phyloP scores from a whole-genome alignment of 805 yeast genomes.

The Blastobotrys attinorum region DNA sequence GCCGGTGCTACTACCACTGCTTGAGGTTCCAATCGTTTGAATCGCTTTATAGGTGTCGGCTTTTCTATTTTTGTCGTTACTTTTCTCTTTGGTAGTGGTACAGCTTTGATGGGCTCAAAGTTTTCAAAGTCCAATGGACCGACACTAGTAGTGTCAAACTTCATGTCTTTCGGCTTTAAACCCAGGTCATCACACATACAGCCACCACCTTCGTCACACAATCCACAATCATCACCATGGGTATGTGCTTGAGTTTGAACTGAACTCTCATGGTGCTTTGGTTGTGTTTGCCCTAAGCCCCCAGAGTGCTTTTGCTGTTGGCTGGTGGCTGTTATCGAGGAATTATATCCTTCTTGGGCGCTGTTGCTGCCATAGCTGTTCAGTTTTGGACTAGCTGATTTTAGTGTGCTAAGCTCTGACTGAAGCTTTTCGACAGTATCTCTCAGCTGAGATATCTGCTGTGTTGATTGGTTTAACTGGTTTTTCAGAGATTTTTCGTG shows the following conservation, averaged over 20 bases:
- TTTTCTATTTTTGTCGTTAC: slow-evolving; percentile 1
- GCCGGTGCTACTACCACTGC: no score
- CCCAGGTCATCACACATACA: slow-evolving; percentile 30
- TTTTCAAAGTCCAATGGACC: slow-evolving; percentile 3
- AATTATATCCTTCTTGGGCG: neutral
- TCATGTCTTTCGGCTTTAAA: slow-evolving; percentile 18
- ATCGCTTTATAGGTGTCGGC: slow-evolving; percentile 7
- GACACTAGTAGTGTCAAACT: slow-evolving; percentile 28
- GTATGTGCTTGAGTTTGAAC: slow-evolving; percentile 1
- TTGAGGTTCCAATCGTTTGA: slow-evolving; percentile 14
- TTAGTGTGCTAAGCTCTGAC: slow-evolving; percentile 2
- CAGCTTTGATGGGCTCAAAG: slow-evolving; percentile 55
- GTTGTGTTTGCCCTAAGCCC: slow-evolving; percentile 2
- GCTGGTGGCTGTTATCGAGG: no score
- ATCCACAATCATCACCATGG: slow-evolving; percentile 21
- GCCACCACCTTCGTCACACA: slow-evolving; percentile 26
- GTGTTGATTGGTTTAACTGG: slow-evolving; percentile 4
- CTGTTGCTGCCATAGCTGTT: no score
- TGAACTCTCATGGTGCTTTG: neutral
- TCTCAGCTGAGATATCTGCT: slow-evolving; percentile 24
- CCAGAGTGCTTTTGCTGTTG: neutral
- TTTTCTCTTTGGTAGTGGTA: slow-evolving; percentile 37
- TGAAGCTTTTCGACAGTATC: slow-evolving; percentile 23
- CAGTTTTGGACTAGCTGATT: neutral
- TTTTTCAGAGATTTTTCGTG: slow-evolving; percentile 3